phyloP scores from a whole-genome alignment of 2,329 filamentous ascomycete species.

The Trichoderma breve region DNA sequence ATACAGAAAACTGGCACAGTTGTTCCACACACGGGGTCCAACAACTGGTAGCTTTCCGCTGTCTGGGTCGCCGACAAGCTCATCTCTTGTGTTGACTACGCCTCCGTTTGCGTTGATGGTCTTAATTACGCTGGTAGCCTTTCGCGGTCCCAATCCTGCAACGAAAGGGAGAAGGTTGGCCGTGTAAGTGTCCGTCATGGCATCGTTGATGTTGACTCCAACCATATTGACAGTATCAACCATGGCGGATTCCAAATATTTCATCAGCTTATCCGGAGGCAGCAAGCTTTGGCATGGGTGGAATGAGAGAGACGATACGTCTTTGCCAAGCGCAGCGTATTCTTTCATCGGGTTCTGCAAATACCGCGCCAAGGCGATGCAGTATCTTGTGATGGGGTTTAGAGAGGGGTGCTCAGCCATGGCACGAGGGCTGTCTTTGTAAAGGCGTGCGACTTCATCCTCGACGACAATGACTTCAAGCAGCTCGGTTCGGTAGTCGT shows the following conservation, averaged over 20 bases:
- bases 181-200: slow-evolving; percentile 74
- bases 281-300: slow-evolving; percentile 87
- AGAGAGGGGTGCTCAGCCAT: slow-evolving; percentile 77
- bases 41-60: slow-evolving; percentile 75
- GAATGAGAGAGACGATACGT: slow-evolving; percentile 82
- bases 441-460: slow-evolving; percentile 94
- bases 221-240: slow-evolving; percentile 98
- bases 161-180: slow-evolving; percentile 89
- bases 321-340: slow-evolving; percentile 87
- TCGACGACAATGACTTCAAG: slow-evolving; percentile 91
- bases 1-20: slow-evolving; percentile 92
- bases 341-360: slow-evolving; percentile 95
- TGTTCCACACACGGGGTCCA: slow-evolving; percentile 89
- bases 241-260: slow-evolving; percentile 90
- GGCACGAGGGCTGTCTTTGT: slow-evolving; percentile 84
- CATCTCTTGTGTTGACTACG: slow-evolving; percentile 76
- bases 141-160: slow-evolving; percentile 86
- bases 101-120: slow-evolving; percentile 91
- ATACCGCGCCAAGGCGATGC: slow-evolving; percentile 83
- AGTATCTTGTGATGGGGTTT: slow-evolving; percentile 78
- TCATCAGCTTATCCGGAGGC: slow-evolving; percentile 80
- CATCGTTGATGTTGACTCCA: slow-evolving; percentile 93
- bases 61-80: slow-evolving; percentile 85
- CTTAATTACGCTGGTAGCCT: slow-evolving; percentile 71
- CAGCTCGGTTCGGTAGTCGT: slow-evolving; percentile 71